Conservation (phyloP, 345 rosid genomes). For the Eucalyptus curtisii region DNA sequence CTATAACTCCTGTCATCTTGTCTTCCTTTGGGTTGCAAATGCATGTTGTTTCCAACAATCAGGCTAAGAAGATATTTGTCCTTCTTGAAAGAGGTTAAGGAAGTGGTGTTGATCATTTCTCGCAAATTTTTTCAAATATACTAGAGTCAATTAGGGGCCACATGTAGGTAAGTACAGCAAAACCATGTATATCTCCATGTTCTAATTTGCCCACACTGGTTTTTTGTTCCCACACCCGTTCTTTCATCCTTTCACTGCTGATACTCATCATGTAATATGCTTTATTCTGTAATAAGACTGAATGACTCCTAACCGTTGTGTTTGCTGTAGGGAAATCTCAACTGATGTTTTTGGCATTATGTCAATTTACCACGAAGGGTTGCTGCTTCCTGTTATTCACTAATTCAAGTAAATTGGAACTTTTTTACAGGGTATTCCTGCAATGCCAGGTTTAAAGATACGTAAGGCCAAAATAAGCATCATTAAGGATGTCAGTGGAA, state of each 20-base stretch:
- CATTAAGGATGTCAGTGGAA: constrained; percentile 37
- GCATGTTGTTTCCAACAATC: neutral
- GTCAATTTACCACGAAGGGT: neutral
- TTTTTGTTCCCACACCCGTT: neutral
- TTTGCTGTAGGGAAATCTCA: neutral
- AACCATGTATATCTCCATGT: neutral
- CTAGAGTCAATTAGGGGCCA: neutral
- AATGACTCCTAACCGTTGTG: neutral
- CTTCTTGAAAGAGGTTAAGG: neutral
- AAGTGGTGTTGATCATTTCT: neutral
- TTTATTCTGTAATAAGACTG: neutral
- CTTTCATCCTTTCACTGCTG: neutral
- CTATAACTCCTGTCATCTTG: neutral
- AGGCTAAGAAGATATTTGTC: neutral
- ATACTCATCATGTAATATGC: neutral
- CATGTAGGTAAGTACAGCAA: neutral
- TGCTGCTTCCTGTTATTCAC: neutral
- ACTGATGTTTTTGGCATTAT: neutral
- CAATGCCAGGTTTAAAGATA: constrained; percentile 19
- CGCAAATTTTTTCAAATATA: neutral
- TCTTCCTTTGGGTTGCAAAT: neutral
- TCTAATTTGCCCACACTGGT: neutral
- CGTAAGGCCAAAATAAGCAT: constrained; percentile 38
- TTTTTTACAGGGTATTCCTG: constrained; percentile 22
- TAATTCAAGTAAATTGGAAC: neutral